Base-by-base conservation (phyloP, 2,329 filamentous ascomycete genomes). In the Fusarium annulatum region DNA sequence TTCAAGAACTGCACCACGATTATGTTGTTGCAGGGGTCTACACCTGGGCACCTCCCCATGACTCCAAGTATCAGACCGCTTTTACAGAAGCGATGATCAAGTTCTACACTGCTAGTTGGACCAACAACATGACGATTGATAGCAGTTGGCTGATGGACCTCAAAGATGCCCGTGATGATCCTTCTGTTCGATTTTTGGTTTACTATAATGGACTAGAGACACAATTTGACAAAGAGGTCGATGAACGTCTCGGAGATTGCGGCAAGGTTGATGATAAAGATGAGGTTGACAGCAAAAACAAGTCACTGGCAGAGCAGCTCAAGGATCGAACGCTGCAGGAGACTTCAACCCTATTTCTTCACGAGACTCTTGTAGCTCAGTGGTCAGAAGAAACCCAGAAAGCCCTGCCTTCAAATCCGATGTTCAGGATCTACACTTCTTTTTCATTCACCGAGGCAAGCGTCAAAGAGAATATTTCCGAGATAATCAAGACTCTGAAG, bases 71-170 rank as follows among this genome's bases (percentile, higher is more conserved):
- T 5, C 36, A 66, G 15, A 2, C 36, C 1, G 53, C 63, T 0
- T 69, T 78, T 19, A 33, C 66, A 8, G 26, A 38, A 3, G 77
- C 72, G 0, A 80, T 82, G 79, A 57, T 69, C 10, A 26, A 41
- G 1, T 80, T 80, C 30, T 80, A 81, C 28, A 69, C 38, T 5
- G 60, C 64, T 16, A 16, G 69, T 2, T 82, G 80, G 80, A 65
- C 67, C 2, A 61, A 76, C 8, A 18, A 73, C 6, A 74, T 79
- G n/a, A 82, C 80, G 0, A 80, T 81, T n/a, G 74, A 77, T 28
- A 74, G 42, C 16, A 61, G 66, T 3, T 77, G 74, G 75, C 9
- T 75, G n/a, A 66, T 69, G 45, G 65, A 77, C 26, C 61, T 64
- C 3, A 58, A 59, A 1, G 36, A 72, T 26, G 21, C 42, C 4